Evolutionary conservation across 805 yeast species (phyloP).

Genomic region (Schwanniomyces polymorphus): DNA sequence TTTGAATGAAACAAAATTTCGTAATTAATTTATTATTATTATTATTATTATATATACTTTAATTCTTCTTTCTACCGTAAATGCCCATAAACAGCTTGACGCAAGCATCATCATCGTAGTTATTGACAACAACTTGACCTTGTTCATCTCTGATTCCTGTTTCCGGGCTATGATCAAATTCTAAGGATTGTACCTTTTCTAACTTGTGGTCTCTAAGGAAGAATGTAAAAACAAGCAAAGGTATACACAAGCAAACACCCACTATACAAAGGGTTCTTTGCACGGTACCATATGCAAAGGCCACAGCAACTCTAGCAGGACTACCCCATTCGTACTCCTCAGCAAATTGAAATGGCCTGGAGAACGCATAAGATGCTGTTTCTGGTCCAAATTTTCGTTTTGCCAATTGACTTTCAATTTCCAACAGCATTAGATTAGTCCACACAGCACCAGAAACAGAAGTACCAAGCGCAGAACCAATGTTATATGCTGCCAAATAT

Average conservation of each 20-base stretch:
- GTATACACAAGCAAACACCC: conserved; percentile 55
- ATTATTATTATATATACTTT: not conserved
- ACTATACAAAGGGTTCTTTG: conserved; percentile 59
- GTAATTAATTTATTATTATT: too few species aligned
- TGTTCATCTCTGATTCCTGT: conserved; percentile 11
- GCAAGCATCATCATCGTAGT: conserved; percentile 22
- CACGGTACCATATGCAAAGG: conserved; percentile 55
- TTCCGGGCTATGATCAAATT: conserved; percentile 12
- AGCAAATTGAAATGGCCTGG: conserved; percentile 53
- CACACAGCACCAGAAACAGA: conserved; percentile 71
- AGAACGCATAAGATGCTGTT: conserved; percentile 24
- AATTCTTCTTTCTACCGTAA: conserved; percentile 5
- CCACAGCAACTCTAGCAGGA: conserved; percentile 57
- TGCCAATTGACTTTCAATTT: conserved; percentile 32
- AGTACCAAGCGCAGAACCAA: conserved; percentile 65
- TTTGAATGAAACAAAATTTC: too few species aligned
- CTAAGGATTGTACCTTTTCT: conserved; percentile 10
- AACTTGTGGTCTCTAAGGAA: conserved; percentile 50
- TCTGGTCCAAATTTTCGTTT: conserved; percentile 24
- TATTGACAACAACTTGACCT: conserved; percentile 22
- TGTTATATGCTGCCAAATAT: conserved; percentile 55
- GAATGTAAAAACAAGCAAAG: conserved; percentile 48
- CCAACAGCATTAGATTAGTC: conserved; percentile 56
- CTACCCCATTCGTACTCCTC: conserved; percentile 58
- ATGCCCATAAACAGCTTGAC: conserved; percentile 10